Evolutionary conservation across 2,329 filamentous ascomycete genomes (phyloP), one percentile per base, ranked within the genome.

Genomic region (Penicillium verrucosum): DNA sequence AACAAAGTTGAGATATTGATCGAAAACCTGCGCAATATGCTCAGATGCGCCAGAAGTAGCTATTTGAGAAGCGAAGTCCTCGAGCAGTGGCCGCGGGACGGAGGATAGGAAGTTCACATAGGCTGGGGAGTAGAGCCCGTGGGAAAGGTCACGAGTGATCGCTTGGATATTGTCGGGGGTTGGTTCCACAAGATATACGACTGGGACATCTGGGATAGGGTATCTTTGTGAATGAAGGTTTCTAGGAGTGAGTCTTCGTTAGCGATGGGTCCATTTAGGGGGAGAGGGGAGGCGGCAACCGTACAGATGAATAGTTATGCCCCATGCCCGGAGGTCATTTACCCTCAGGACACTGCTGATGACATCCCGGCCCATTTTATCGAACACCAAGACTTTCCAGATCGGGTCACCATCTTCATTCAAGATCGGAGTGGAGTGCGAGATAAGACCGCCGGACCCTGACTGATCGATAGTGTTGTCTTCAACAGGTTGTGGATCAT

Each of bases 71-170:
- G 92, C 94, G 72, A 99, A 97, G 60, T 97, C 93, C 79, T 99
- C 94, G 49, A 99, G 85, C 16, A 97, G 81, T 8, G 92, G 88
- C 61, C 94, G 85, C 5, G 93, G 90, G 72, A 99, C 87, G 18
- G 93, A 97, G 42, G 91, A 96, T 53, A 97, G 85, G 75, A 99
- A 97, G 79, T 99, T 99, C 77, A 99, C 86, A 72, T 97, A 95
- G 60, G 93, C 93, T 0, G 93, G 92, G 27, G 90, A 88, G 76
- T 99, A 99, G 29, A 99, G 83, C 46, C 88, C 90, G 61, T 88
- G 90, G 60, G 92, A 85, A 14, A 99, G 84, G 71, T 99, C 95
- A 63, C 80, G 85, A 12, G 92, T 94, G 58, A 99, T 93, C 44
- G 83, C 80, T 69, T 92, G 82, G 47, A 97, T 81, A 72, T 97